phyloP scores from a whole-genome alignment of 768 basidiomycete genomes.

The Rhodocollybia butyracea region DNA sequence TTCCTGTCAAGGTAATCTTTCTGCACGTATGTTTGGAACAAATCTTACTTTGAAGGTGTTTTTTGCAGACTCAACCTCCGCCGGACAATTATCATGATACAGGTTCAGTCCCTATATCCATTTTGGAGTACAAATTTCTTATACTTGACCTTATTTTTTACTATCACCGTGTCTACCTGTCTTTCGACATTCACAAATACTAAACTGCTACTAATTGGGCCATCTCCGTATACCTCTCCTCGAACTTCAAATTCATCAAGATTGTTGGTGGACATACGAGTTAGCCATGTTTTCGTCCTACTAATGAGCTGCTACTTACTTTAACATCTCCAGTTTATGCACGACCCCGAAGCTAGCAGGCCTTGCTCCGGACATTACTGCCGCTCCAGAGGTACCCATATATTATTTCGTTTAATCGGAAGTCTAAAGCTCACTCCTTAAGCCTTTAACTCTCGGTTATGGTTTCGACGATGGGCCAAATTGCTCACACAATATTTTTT shows the following conservation, averaged over 20 bases:
- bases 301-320: too few species aligned
- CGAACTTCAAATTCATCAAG: constrained; percentile 38
- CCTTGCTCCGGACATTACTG: constrained; percentile 39
- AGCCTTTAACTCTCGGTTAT: constrained; percentile 57
- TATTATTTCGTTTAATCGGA: background rate
- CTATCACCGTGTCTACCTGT: too few species aligned
- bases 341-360: constrained; percentile 42
- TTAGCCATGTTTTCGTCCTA: too few species aligned
- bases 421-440: background rate
- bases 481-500: constrained; percentile 62
- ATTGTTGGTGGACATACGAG: constrained; percentile 45
- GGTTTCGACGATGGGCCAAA: constrained; percentile 67
- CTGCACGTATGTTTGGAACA: background rate
- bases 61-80: constrained; percentile 8
- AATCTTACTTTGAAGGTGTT: constrained; percentile 10
- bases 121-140: constrained; percentile 18
- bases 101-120: background rate
- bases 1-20: constrained; percentile 35
- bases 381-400: constrained; percentile 43
- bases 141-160: too few species aligned
- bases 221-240: too few species aligned
- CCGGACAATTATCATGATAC: constrained; percentile 23
- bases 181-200: too few species aligned
- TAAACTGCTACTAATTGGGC: too few species aligned
- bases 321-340: too few species aligned